Conservation (phyloP, 1,284 basidiomycete species). For the Ustilago sp. region DNA sequence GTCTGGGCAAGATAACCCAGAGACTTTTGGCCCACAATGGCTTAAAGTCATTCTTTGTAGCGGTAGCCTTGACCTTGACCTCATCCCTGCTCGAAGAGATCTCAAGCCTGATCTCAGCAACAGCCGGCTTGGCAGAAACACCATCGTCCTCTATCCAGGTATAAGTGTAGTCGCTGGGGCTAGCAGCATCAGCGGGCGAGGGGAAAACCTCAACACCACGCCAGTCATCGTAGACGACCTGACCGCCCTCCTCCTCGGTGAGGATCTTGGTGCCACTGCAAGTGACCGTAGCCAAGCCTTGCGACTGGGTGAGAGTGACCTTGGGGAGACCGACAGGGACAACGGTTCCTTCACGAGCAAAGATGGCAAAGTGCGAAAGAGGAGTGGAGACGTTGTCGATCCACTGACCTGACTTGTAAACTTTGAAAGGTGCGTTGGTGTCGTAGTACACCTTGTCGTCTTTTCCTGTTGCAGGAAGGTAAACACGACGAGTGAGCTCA, state of each 20-base stretch:
- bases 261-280: constrained; percentile 69
- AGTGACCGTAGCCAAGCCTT: constrained; percentile 67
- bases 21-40: constrained; percentile 70
- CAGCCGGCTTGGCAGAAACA: constrained; percentile 67
- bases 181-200: constrained; percentile 35
- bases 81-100: constrained; percentile 60
- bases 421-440: constrained; percentile 35
- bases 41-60: constrained; percentile 65
- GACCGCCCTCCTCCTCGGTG: constrained; percentile 69
- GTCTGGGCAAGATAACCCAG: constrained; percentile 68
- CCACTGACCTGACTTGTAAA: constrained; percentile 37
- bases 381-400: constrained; percentile 69
- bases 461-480: constrained; percentile 70
- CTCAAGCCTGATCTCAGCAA: constrained; percentile 64
- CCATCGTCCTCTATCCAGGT: constrained; percentile 72
- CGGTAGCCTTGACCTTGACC: constrained; percentile 65
- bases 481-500: constrained; percentile 67
- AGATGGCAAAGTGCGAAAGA: constrained; percentile 70
- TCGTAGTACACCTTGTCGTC: constrained; percentile 45
- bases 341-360: constrained; percentile 70
- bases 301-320: constrained; percentile 67
- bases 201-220: constrained; percentile 71
- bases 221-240: constrained; percentile 71
- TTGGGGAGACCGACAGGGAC: constrained; percentile 71
- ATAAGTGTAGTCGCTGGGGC: constrained; percentile 56